Percentiles rank a stretch among this genome's conserved stretches.
Conservation (phyloP, 2,329 filamentous ascomycete species). For the Colletotrichum caudatum region DNA sequence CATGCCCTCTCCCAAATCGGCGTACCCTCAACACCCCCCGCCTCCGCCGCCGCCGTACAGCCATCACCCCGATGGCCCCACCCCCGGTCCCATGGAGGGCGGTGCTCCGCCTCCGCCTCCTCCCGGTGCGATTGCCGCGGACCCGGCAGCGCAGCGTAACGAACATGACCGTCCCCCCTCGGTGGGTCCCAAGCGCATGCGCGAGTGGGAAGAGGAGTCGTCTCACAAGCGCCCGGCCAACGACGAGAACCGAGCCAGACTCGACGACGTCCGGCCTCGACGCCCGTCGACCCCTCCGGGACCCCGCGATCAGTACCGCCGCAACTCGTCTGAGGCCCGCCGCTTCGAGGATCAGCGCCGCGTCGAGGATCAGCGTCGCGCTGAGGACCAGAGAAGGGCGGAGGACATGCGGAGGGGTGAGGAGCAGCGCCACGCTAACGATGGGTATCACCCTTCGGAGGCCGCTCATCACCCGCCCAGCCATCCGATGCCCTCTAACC, state of each 20-base stretch:
- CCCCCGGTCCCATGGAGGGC: conserved; percentile 72
- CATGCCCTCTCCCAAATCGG: conserved; percentile 90
- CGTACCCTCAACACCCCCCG: conserved; percentile 81
- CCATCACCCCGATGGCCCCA: conserved; percentile 74
- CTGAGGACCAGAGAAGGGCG: conserved; percentile 69
- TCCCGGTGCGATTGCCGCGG: conserved; percentile 68
- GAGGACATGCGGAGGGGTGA: conserved; percentile 67
- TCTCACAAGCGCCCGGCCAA: conserved; percentile 86
- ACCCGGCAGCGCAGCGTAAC: conserved; percentile 71
- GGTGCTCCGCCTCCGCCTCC: conserved; percentile 75
- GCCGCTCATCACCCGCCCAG: conserved; percentile 85
- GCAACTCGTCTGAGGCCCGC: conserved; percentile 80
- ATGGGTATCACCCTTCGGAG: conserved; percentile 91
- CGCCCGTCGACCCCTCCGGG: conserved; percentile 76
- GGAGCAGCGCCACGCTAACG: conserved; percentile 76
- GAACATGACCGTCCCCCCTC: conserved; percentile 82
- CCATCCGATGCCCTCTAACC: conserved; percentile 66
- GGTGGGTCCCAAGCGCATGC: conserved; percentile 83
- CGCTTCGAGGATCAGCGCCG: conserved; percentile 74
- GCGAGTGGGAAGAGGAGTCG: conserved; percentile 92
- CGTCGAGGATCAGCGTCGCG: conserved; percentile 65
- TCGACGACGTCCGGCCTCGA: conserved; percentile 86
- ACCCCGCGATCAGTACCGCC: conserved; percentile 75
- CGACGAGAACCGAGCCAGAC: conserved; percentile 86
- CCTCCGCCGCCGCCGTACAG: conserved; percentile 66